Conservation (phyloP, 306 rosid genomes). For the Phaseolus lunatus region DNA sequence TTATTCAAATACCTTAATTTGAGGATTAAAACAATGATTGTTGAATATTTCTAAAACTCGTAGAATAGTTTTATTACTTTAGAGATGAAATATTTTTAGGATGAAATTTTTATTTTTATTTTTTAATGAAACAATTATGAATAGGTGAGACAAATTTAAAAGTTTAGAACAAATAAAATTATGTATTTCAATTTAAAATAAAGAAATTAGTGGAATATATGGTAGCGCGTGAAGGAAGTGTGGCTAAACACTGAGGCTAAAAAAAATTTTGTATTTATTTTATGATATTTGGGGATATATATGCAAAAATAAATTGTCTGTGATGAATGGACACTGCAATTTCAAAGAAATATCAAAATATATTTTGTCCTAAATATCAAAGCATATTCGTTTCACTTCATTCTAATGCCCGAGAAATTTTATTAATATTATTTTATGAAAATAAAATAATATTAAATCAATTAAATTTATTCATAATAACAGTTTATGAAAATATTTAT, state of each 20-base stretch:
- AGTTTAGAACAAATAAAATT: background rate
- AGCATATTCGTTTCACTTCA: slow-evolving; percentile 5
- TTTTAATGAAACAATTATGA: background rate
- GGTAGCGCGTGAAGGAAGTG: slow-evolving; percentile 32
- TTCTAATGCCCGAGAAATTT: background rate
- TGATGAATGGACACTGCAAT: slow-evolving; percentile 36
- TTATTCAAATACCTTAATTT: too few species aligned
- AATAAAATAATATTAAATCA: background rate
- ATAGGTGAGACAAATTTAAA: background rate
- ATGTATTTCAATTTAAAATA: background rate
- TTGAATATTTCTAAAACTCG: too few species aligned
- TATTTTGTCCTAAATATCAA: slow-evolving; percentile 19
- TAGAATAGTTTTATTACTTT: too few species aligned
- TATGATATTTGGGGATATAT: background rate
- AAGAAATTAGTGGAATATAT: background rate
- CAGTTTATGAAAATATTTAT: background rate
- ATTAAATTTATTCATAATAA: background rate
- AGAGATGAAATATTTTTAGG: background rate
- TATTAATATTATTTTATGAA: too few species aligned
- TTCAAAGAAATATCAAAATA: slow-evolving; percentile 40
- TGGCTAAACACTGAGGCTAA: background rate
- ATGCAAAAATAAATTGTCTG: background rate
- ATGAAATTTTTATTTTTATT: background rate
- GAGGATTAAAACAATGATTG: background rate
- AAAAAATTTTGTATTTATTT: background rate